Conservation (phyloP, 2,329 filamentous ascomycete species). For the Microsporum canis region DNA sequence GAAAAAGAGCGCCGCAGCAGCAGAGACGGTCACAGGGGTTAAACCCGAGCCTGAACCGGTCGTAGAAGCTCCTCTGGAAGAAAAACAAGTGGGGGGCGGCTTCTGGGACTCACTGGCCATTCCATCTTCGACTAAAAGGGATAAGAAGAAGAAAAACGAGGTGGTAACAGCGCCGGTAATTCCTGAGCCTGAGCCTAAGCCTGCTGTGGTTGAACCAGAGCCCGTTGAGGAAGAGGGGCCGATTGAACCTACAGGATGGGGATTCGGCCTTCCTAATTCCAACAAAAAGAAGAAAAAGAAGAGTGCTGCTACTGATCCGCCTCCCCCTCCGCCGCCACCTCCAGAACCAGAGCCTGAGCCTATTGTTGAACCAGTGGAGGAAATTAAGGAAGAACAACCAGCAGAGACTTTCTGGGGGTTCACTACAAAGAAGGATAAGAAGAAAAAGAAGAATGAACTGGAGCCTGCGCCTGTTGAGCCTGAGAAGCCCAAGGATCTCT, state of each 20-base stretch:
- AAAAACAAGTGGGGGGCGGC: neutral
- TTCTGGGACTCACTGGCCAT: neutral
- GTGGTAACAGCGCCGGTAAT: neutral
- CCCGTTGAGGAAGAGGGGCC: slow-evolving; percentile 15
- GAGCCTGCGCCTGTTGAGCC: neutral
- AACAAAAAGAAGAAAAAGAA: slow-evolving; percentile 21
- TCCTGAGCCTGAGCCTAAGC: slow-evolving; percentile 11
- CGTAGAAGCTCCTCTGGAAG: neutral
- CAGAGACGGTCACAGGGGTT: slow-evolving; percentile 10
- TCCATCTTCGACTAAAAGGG: neutral
- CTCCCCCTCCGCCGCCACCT: slow-evolving; percentile 13
- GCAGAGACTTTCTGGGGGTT: neutral
- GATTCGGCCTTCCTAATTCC: neutral
- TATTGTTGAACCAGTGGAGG: slow-evolving; percentile 15
- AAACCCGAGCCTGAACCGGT: neutral
- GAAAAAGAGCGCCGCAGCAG: slow-evolving; percentile 27
- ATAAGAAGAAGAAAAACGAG: neutral
- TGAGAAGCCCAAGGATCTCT: neutral
- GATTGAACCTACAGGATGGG: neutral
- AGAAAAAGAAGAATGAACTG: slow-evolving; percentile 20
- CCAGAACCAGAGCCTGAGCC: slow-evolving; percentile 9
- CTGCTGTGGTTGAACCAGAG: slow-evolving; percentile 11
- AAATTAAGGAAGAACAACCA: slow-evolving; percentile 18
- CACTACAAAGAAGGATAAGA: slow-evolving; percentile 9
- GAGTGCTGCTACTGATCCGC: slow-evolving; percentile 20